Evolutionary conservation across 768 basidiomycete species (phyloP).

Genomic region (Tylopilus balloui): DNA sequence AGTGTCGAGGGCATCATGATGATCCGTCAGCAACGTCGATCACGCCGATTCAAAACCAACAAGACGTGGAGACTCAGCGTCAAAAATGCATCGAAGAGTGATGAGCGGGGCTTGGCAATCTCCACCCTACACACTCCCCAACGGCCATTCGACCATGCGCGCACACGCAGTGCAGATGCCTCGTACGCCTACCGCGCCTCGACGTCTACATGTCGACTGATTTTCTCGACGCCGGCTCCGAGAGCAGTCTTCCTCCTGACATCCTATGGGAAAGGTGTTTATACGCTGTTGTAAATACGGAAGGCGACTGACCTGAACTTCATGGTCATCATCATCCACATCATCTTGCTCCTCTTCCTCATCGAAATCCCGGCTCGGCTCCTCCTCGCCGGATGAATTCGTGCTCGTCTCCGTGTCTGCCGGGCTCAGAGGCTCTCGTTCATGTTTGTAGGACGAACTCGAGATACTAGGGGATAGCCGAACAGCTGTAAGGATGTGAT

Average conservation of each 20-base stretch:
- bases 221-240: conserved; percentile 35
- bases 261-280: conserved; percentile 20
- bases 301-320: conserved; percentile 16
- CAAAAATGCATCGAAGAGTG: conserved; percentile 10
- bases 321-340: conserved; percentile 12
- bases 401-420: conserved; percentile 9
- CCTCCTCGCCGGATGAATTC: conserved; percentile 11
- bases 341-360: conserved; percentile 16
- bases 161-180: neutral
- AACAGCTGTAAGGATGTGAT: conserved; percentile 24
- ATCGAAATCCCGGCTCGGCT: conserved; percentile 3
- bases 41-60: neutral
- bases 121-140: conserved; percentile 5
- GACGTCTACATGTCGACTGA: conserved; percentile 31
- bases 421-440: conserved; percentile 7
- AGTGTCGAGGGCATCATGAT: neutral
- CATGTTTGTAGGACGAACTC: conserved; percentile 7
- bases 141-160: neutral
- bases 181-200: conserved; percentile 14
- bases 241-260: conserved; percentile 28
- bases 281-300: neutral
- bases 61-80: neutral
- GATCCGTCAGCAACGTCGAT: neutral
- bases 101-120: conserved; percentile 3
- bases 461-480: conserved; percentile 20